Conservation (phyloP, 106 monocot species). For the Vanilla planifolia region DNA sequence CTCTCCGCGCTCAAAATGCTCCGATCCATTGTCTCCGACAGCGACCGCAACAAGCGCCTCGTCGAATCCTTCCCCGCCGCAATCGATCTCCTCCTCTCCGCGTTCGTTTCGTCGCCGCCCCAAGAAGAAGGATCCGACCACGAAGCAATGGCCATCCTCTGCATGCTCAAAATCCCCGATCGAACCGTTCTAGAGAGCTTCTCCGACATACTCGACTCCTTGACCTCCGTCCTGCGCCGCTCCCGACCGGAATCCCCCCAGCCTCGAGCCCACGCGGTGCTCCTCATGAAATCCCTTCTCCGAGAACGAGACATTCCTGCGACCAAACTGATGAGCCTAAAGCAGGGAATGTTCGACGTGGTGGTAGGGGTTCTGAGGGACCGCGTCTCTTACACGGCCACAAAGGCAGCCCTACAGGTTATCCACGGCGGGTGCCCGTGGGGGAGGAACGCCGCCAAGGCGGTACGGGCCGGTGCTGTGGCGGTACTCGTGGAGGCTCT, state of each 20-base stretch:
- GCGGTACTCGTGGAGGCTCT: conserved; percentile 18
- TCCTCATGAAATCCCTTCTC: conserved; percentile 5
- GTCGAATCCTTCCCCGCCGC: conserved; percentile 22
- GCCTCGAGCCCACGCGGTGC: conserved; percentile 1
- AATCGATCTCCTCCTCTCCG: conserved; percentile 26
- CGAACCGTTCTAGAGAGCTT: conserved; percentile 13
- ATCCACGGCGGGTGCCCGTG: not conserved
- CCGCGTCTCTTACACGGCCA: not conserved
- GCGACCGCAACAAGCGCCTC: conserved; percentile 60
- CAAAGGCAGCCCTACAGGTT: conserved; percentile 7
- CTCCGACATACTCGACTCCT: conserved; percentile 13
- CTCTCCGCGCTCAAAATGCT: conserved; percentile 12
- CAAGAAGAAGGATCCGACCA: conserved; percentile 23
- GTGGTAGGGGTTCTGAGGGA: not conserved
- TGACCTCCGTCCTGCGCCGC: conserved; percentile 19
- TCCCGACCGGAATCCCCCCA: conserved; percentile 13
- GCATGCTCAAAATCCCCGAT: no score
- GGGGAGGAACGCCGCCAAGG: conserved; percentile 11
- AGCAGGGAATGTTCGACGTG: conserved; percentile 1
- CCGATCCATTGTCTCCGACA: not conserved
- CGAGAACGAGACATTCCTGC: not conserved
- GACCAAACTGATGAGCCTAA: not conserved
- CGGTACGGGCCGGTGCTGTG: conserved; percentile 3
- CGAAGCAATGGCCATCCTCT: no score
- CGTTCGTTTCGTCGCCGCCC: conserved; percentile 57